A percentile compares a stretch with the other conserved stretches of the same genome.
phyloP scores from a whole-genome alignment of 768 basidiomycete species.

The Naganishia vishniacii region DNA sequence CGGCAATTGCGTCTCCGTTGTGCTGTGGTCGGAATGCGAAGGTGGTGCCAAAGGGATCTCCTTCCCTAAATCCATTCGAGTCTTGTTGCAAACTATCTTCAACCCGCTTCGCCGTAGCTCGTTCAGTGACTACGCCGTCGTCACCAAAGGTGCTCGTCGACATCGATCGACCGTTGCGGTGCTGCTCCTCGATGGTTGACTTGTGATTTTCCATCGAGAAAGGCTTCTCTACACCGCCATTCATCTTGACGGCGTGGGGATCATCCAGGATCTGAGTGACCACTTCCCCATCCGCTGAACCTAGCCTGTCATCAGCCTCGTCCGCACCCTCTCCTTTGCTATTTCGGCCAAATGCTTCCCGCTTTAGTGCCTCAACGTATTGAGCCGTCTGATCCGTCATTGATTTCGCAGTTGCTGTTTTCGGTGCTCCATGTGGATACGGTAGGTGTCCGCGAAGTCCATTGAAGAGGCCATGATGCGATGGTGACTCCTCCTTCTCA shows the following conservation, averaged over 20 bases:
- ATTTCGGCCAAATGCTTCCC: conserved; percentile 2
- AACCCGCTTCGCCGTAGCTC: background rate
- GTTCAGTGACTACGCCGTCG: background rate
- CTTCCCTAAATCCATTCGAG: background rate
- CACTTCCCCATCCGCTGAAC: too few relatives aligned
- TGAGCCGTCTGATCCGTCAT: conserved; percentile 15
- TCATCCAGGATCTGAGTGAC: conserved; percentile 10
- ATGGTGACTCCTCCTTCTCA: background rate
- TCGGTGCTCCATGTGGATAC: background rate
- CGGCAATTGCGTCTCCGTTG: background rate
- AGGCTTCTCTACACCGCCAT: background rate
- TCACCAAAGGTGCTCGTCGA: background rate
- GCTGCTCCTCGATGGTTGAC: background rate
- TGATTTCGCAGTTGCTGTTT: conserved; percentile 4
- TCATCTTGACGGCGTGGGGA: background rate
- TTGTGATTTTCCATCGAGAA: background rate
- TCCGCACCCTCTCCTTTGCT: background rate
- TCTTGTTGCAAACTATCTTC: background rate
- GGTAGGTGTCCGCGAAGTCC: background rate
- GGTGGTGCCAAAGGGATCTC: background rate
- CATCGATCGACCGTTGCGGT: background rate
- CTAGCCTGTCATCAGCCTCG: background rate
- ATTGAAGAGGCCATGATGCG: background rate
- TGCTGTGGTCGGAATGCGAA: background rate
- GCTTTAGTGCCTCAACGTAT: background rate